Evolutionary conservation across 768 basidiomycete species (phyloP), one percentile per base, ranked within the genome.

Genomic region (Naganishia onofrii): DNA sequence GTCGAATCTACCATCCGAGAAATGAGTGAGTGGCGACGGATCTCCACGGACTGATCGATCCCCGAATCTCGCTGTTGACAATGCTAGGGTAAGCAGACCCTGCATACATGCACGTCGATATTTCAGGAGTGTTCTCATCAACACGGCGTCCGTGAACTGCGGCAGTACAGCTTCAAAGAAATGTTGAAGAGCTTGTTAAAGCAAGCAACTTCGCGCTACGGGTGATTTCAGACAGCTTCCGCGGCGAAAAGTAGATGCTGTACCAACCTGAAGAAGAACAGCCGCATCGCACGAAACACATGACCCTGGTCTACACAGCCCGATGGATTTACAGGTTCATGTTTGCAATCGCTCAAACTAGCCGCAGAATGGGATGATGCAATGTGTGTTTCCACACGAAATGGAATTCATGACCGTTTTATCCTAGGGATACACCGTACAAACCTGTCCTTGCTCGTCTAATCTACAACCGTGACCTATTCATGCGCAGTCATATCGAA

Each of bases 231-330:
- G 19, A 51, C 12, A 51, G 48, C 48, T 51, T 51, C 48, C 48
- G 48, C 48, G 23, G 48, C 48, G 48, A 51, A 26, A 51, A n/a
- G n/a, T 51, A 51, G 48, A 21, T 51, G 48, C 48, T 51, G 48
- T 51, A 51, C 42, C 42, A 42, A 42, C 42, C n/a, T 36, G 36
- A 8, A 10, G 2, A 17, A 8, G 42, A 17, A 10, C 9, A 10
- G 42, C 42, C 42, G 13, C 15, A 42, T 42, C 13, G 2, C 42
- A 17, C 42, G 42, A 42, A 36, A 10, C 42, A 42, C 42, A 8
- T 42, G 42, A 12, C 34, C 42, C n/a, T n/a, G n/a, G n/a, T n/a
- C 42, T 42, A 42, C 42, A 42, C 42, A 42, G 42, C 42, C 15
- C 42, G 42, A 42, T n/a, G n/a, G n/a, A n/a, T n/a, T n/a, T n/a